phyloP scores from a whole-genome alignment of 2,329 filamentous ascomycete genomes.

The Nectriaceae sp. region DNA sequence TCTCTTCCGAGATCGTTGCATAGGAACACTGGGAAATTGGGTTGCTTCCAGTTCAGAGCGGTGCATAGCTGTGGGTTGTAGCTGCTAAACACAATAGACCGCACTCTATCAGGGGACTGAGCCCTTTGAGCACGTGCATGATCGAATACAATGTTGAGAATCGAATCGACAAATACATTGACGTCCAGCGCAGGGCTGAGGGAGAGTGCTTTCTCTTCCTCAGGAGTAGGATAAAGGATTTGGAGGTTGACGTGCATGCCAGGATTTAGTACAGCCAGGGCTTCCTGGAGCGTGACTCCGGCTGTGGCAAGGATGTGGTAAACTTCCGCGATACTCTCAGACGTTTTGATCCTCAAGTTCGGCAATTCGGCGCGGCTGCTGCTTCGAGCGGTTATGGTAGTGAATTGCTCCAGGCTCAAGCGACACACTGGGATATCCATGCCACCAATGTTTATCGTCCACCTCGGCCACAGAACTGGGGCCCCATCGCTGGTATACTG shows the following conservation, averaged over 20 bases:
- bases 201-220: slow-evolving; percentile 70
- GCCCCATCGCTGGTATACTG: slow-evolving; percentile 88
- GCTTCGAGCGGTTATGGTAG: slow-evolving; percentile 48
- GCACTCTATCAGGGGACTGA: slow-evolving; percentile 69
- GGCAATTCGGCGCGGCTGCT: slow-evolving; percentile 46
- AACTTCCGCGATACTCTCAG: slow-evolving; percentile 61
- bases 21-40: slow-evolving; percentile 93
- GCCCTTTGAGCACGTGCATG: slow-evolving; percentile 72
- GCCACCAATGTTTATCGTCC: slow-evolving; percentile 74
- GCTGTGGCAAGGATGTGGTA: slow-evolving; percentile 74
- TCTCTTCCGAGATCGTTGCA: slow-evolving; percentile 86
- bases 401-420: slow-evolving; percentile 74
- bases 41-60: slow-evolving; percentile 98
- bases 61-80: slow-evolving; percentile 91
- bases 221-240: slow-evolving; percentile 77
- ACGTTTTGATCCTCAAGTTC: slow-evolving; percentile 46
- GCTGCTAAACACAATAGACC: slow-evolving; percentile 91
- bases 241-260: slow-evolving; percentile 91
- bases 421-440: slow-evolving; percentile 82
- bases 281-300: slow-evolving; percentile 78
- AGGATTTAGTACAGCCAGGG: slow-evolving; percentile 72
- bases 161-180: slow-evolving; percentile 81
- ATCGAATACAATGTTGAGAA: slow-evolving; percentile 85
- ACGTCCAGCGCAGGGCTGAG: slow-evolving; percentile 78
- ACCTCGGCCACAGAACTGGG: slow-evolving; percentile 84